phyloP scores from a whole-genome alignment of 2,329 filamentous ascomycete genomes.

The Xylaria sp. region DNA sequence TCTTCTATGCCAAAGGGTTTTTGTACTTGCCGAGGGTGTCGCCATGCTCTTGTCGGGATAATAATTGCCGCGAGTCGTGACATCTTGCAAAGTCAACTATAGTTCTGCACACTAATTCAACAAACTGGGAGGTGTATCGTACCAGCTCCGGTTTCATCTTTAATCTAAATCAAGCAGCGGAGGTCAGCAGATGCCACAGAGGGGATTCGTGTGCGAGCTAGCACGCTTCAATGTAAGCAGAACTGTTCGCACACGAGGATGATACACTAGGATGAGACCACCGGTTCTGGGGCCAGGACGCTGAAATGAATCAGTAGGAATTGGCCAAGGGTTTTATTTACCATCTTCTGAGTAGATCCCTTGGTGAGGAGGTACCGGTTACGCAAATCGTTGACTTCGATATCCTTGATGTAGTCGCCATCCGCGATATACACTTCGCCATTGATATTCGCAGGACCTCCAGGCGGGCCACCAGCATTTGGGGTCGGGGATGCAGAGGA shows the following conservation, averaged over 20 bases:
- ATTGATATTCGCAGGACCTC: conserved; percentile 64
- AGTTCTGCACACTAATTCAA: conserved; percentile 51
- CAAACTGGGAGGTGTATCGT: conserved; percentile 67
- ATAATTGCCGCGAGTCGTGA: conserved; percentile 95
- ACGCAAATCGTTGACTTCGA: conserved; percentile 96
- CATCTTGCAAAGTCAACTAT: conserved; percentile 79
- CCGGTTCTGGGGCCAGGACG: conserved; percentile 44
- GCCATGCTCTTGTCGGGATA: conserved; percentile 98
- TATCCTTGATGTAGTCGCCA: conserved; percentile 97
- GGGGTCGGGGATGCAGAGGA: conserved; percentile 48
- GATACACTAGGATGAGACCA: conserved; percentile 39
- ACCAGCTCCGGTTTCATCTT: conserved; percentile 99
- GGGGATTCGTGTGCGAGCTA: conserved; percentile 64
- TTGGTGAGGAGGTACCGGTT: conserved; percentile 98
- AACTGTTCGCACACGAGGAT: conserved; percentile 59
- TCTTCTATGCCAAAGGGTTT: not conserved
- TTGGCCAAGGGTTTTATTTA: conserved; percentile 78
- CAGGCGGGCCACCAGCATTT: conserved; percentile 35
- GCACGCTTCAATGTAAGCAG: conserved; percentile 71
- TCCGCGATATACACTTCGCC: conserved; percentile 92
- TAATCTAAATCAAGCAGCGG: conserved; percentile 91
- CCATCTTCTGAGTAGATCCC: conserved; percentile 97
- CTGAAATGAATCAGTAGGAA: conserved; percentile 65
- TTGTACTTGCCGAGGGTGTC: conserved; percentile 75
- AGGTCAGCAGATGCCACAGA: conserved; percentile 95